Percentiles rank a stretch among this genome's conserved stretches.
phyloP scores from a whole-genome alignment of 1,139 yeast species.

The Sugiyamaella sp. region DNA sequence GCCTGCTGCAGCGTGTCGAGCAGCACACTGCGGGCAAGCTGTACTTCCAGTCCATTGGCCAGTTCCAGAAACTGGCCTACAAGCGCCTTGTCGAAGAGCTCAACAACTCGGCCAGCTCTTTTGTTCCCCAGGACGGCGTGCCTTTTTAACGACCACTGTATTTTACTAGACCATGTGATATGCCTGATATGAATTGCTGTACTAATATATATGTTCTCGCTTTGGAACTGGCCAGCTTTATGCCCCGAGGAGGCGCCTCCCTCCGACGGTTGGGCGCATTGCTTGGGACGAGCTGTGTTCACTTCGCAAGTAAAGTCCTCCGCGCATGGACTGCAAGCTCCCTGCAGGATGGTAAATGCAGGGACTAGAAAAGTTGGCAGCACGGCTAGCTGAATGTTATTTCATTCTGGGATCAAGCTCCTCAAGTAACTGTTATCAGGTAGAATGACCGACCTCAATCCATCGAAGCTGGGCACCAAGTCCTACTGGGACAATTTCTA shows the following conservation, averaged over 20 bases:
- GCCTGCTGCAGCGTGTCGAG: conserved; percentile 40
- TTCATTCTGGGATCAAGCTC: no score
- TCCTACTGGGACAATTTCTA: conserved; percentile 82
- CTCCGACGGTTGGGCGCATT: no score
- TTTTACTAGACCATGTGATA: neutral
- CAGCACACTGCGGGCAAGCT: conserved; percentile 40
- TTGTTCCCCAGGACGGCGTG: conserved; percentile 16
- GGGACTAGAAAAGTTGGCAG: no score
- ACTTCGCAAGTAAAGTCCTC: no score
- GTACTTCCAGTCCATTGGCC: conserved; percentile 36
- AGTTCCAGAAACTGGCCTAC: conserved; percentile 39
- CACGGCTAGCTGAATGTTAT: no score
- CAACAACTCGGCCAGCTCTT: conserved; percentile 7
- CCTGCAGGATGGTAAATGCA: no score
- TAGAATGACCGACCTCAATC: conserved; percentile 24
- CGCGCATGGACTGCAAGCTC: no score
- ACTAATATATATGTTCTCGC: neutral
- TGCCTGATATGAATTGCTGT: neutral
- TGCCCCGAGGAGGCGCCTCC: no score
- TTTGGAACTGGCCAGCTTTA: no score
- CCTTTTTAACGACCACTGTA: conserved; percentile 6
- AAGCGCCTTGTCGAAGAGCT: conserved; percentile 30
- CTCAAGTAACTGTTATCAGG: neutral
- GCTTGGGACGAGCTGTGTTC: no score
- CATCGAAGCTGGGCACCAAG: conserved; percentile 35